Base-by-base conservation (phyloP, 768 basidiomycete species). In the Psilocybe tampanensis region DNA sequence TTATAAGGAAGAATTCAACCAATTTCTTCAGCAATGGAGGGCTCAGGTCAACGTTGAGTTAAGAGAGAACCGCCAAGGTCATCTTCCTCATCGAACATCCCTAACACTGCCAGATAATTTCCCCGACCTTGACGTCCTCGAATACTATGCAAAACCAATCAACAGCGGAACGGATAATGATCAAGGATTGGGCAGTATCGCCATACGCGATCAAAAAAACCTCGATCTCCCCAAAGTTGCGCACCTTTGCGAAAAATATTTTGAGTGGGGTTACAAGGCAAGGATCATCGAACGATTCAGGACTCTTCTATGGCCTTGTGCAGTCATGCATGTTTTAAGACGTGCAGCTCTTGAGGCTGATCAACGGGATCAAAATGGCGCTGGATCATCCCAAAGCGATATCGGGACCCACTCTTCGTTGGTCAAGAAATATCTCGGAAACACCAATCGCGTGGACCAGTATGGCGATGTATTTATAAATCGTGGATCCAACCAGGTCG, bases 221-320 rank as follows among this genome's bases (percentile, higher is more conserved):
- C 74, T 84, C 7, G 76, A 84, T 61, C 72, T 86, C 2, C 73
- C 72, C 34, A 74, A 74, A 39, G 75, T 90, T 19, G 88, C 86
- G 2, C 74, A 69, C 9, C 72, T 86, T 15, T 90, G 88, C 68
- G 89, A 81, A 52, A 81, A 83, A 61, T 87, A 88, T 59, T 76
- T 69, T 55, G 88, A 90, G 61, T 92, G 90, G 88, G 89, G 88
- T 0, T 80, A 83, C 19, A 80, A 74, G 60, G 79, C 83, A 17
- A 72, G 78, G 13, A 86, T 92, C 44, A 74, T 85, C 49, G 85
- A 86, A 56, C 80, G 85, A 22, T 89, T 92, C 66, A 74, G 86
- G 59, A 83, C 77, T 8, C 76, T 87, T 7, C 70, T 90, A 3
- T 92, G 89, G 84, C 78, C 80, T 1, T 77, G 81, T 2, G 80